phyloP scores from a whole-genome alignment of 306 rosid species.

The Phaseolus lunatus region DNA sequence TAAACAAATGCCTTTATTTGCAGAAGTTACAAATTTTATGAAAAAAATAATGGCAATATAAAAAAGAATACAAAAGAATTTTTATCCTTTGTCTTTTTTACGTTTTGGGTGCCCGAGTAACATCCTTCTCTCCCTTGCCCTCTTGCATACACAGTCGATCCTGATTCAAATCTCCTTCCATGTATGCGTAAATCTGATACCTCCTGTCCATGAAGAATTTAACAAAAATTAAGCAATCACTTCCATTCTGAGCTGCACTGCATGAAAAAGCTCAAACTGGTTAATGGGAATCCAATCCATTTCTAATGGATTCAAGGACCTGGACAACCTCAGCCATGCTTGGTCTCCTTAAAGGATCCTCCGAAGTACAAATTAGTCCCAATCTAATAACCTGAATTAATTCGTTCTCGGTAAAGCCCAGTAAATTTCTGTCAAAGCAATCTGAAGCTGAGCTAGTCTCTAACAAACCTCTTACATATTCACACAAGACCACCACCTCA shows the following conservation, averaged over 20 bases:
- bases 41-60: constrained; percentile 49
- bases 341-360: constrained; percentile 87
- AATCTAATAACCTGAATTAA: constrained; percentile 92
- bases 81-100: constrained; percentile 15
- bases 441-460: constrained; percentile 82
- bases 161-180: constrained; percentile 40
- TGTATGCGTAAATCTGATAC: constrained; percentile 27
- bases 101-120: constrained; percentile 45
- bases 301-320: constrained; percentile 95
- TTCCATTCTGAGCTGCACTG: constrained; percentile 40
- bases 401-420: constrained; percentile 82
- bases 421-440: constrained; percentile 82
- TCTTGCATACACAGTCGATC: constrained; percentile 38
- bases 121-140: constrained; percentile 5
- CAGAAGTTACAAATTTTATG: constrained; percentile 43
- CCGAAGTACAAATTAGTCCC: constrained; percentile 90
- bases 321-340: constrained; percentile 99
- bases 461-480: constrained; percentile 78
- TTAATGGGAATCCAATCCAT: constrained; percentile 70
- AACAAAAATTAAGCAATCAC: constrained; percentile 10
- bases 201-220: constrained; percentile 38
- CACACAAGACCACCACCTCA: constrained; percentile 90
- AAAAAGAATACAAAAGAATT: constrained; percentile 68
- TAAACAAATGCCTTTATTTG: constrained; percentile 64
- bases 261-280: constrained; percentile 15